Evolutionary conservation across 2,329 filamentous ascomycete species (phyloP).

Genomic region (Cladophialophora exuberans): DNA sequence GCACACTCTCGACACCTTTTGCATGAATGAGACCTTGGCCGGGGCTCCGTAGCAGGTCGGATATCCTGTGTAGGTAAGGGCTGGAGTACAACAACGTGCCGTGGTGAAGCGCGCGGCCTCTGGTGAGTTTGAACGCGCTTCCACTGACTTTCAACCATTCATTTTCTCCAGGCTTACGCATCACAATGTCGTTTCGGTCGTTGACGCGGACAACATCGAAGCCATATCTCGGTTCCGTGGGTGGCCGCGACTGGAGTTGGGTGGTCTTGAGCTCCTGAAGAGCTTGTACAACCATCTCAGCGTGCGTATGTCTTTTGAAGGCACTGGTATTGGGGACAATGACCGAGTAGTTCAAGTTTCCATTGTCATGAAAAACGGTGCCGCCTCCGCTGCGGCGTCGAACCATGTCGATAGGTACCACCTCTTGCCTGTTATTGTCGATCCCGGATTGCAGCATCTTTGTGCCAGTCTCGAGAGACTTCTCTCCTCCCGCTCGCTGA

Average conservation of each 20-base stretch:
- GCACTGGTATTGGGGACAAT: slow-evolving; percentile 70
- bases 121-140: slow-evolving; percentile 91
- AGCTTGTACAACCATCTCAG: slow-evolving; percentile 89
- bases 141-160: slow-evolving; percentile 80
- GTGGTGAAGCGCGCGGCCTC: slow-evolving; percentile 81
- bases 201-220: slow-evolving; percentile 72
- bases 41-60: slow-evolving; percentile 74
- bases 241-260: slow-evolving; percentile 31
- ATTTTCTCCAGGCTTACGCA: slow-evolving; percentile 46
- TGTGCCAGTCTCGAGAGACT: neutral
- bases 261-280: slow-evolving; percentile 50
- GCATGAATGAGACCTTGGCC: slow-evolving; percentile 76
- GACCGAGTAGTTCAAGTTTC: slow-evolving; percentile 94
- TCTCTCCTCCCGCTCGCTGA: neutral
- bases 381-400: slow-evolving; percentile 86
- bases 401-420: slow-evolving; percentile 63
- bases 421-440: neutral
- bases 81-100: slow-evolving; percentile 84
- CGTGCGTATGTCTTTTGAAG: slow-evolving; percentile 86
- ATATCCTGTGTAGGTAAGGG: slow-evolving; percentile 71
- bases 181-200: slow-evolving; percentile 88
- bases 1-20: slow-evolving; percentile 87
- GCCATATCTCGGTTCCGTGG: slow-evolving; percentile 46
- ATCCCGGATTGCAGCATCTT: neutral
- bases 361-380: slow-evolving; percentile 88